These are phyloP conservation scores for Albugo candida DNA, from an alignment of 352 stramenopile species.

Conservation along the genomic window DNA sequence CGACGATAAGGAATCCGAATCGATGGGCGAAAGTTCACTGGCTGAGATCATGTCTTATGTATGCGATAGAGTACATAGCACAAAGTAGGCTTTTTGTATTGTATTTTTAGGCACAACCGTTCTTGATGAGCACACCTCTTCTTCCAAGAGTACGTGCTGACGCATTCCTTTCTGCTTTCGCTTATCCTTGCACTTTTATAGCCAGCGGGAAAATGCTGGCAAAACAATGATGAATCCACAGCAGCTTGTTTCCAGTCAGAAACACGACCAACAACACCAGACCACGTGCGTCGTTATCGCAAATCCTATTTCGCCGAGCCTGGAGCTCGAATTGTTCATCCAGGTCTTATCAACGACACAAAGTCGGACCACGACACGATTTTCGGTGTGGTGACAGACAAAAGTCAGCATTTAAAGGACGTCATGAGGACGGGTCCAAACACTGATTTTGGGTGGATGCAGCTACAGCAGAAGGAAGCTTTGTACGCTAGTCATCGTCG, in stretches of 20 bases:
- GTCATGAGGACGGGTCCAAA: slow-evolving; percentile 21
- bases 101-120: too few relatives aligned
- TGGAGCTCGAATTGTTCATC: slow-evolving; percentile 47
- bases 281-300: slow-evolving; percentile 50
- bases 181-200: too few relatives aligned
- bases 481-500: slow-evolving; percentile 65
- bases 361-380: slow-evolving; percentile 44
- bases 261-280: slow-evolving; percentile 34
- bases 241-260: slow-evolving; percentile 35
- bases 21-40: too few relatives aligned
- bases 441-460: slow-evolving; percentile 46
- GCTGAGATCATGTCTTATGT: too few relatives aligned
- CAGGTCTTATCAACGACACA: slow-evolving; percentile 59
- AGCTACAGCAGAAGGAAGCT: slow-evolving; percentile 42
- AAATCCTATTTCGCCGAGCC: slow-evolving; percentile 75
- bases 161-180: too few relatives aligned
- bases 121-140: too few relatives aligned
- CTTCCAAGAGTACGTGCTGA: too few relatives aligned
- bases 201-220: too few relatives aligned
- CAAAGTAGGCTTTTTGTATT: too few relatives aligned
- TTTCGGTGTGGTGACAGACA: slow-evolving; percentile 39
- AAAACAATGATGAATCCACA: slow-evolving; percentile 16
- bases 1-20: too few relatives aligned
- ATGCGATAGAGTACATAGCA: too few relatives aligned
- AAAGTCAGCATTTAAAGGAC: slow-evolving; percentile 45